Evolutionary conservation across 2,329 filamentous ascomycete genomes (phyloP), one percentile per base, ranked within the genome.

Genomic region (Botryotinia convoluta): DNA sequence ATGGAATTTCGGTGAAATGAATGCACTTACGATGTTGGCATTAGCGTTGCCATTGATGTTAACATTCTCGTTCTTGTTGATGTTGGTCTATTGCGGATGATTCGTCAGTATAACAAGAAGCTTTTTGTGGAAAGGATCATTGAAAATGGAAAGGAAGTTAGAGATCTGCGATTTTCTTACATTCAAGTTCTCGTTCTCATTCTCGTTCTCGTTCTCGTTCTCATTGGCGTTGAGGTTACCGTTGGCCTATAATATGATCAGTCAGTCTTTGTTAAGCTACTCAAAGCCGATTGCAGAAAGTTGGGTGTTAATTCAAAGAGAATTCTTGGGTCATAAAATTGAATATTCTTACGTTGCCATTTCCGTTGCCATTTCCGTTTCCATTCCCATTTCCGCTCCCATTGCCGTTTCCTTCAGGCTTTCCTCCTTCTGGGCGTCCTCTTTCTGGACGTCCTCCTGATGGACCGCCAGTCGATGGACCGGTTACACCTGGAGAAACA

Each of bases 51-150:
- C 26, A 29, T 67, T 67, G 32, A 67, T 18, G 45, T 69, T 69
- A 12, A 57, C 26, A 18, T 69, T 69, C 2, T n/a, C 39, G 65
- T 69, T 69, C 48, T 42, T 26, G 48, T 69, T 69, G 35, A 69
- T 32, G 16, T 68, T 68, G 64, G 64, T 18, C 65, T 68, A 42
- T 14, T 16, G 6, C n/a, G 26, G 35, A 14, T 26, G 10, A 22
- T 29, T 42, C 0, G 39, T 51, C 54, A 22, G 8, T 26, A 32
- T 32, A 4, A 18, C 14, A 57, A 4, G 18, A 9, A 35, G 32
- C 0, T n/a, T 51, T 51, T 51, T 14, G 10, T 12, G 3, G 37
- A 68, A 20, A 12, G 1, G 8, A 2, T 8, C 10, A 3, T 18
- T 42, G 32, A n/a, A 29, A 14, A 4, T 26, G 22, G 35, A 32